Evolutionary conservation across 345 rosid species (phyloP), one percentile per base, ranked within the genome.

Genomic region (Zanthoxylum bungeanum): DNA sequence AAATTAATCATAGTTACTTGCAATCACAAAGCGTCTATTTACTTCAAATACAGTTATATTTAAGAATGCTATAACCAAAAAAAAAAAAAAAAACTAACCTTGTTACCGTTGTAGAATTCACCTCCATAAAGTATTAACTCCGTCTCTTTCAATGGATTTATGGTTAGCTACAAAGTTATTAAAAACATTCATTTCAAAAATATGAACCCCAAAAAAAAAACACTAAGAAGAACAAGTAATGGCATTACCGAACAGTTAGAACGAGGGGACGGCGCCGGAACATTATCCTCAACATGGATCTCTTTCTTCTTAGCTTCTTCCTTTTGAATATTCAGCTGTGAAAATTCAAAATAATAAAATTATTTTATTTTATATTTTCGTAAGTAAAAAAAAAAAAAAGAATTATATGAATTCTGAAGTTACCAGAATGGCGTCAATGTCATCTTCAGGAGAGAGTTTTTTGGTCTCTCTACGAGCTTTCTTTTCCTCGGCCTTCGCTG

Each of bases 251-350:
- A 73, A 69, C 97, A 90, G 79, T 94, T 94, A 8, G 98, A 92
- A 34, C 97, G 90, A 44, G 86, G 95, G 73, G 97, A 92, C n/a
- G 97, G 97, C 31, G 93, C 91, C 2, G 90, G 84, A 5, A 90
- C 97, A 74, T 90, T 94, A 34, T 92, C 97, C 70, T 94, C 98
- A 19, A 92, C 81, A 34, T 81, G 95, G 16, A 94, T 93, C 68
- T 94, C 97, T 85, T 90, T 89, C 91, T 94, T 94, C 92, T 90
- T 92, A 21, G 98, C 97, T 71, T 94, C 97, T 68, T 90, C 95
- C 61, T 89, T 92, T 68, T 92, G 95, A 53, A 92, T 92, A 69
- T 79, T 87, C 71, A 86, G 73, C 98, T 93, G 87, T 10, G 39
- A 61, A 69, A 65, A 36, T n/a, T 28, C 40, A 49, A 22, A 12